phyloP scores from a whole-genome alignment of 2,329 filamentous ascomycete genomes.

The Diaporthe caulivora region DNA sequence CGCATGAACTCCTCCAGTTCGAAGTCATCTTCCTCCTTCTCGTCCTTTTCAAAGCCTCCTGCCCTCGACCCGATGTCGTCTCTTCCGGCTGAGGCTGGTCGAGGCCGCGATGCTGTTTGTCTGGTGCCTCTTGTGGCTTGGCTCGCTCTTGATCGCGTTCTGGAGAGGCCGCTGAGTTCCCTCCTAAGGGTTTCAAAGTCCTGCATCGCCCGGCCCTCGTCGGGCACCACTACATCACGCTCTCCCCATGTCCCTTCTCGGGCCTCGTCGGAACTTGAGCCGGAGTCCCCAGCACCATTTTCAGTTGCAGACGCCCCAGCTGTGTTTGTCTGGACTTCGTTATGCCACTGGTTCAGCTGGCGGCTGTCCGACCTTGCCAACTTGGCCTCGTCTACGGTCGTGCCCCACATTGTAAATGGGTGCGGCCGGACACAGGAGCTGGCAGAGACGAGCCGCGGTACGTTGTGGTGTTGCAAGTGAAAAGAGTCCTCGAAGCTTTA shows the following conservation, averaged over 20 bases:
- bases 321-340: not conserved
- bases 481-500: not conserved
- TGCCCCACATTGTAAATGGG: conserved; percentile 34
- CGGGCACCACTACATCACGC: conserved; percentile 31
- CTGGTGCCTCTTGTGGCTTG: conserved; percentile 20
- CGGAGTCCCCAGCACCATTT: not conserved
- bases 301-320: not conserved
- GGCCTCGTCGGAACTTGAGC: conserved; percentile 7
- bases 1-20: conserved; percentile 78
- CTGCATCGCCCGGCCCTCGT: conserved; percentile 20
- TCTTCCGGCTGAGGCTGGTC: not conserved
- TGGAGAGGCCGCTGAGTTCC: conserved; percentile 29
- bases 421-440: not conserved
- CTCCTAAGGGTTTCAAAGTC: conserved; percentile 27
- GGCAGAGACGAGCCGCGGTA: not conserved
- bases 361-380: conserved; percentile 16
- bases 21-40: conserved; percentile 70
- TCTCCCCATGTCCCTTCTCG: conserved; percentile 37
- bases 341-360: conserved; percentile 37
- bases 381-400: conserved; percentile 29
- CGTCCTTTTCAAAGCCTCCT: conserved; percentile 42
- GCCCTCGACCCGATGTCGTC: conserved; percentile 29
- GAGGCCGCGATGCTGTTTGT: conserved; percentile 14
- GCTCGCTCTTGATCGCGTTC: conserved; percentile 25
- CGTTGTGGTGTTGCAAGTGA: not conserved